Evolutionary conservation across 441 rosid species (phyloP), one percentile per base, ranked within the genome.

Genomic region (Theobroma grandiflorum): DNA sequence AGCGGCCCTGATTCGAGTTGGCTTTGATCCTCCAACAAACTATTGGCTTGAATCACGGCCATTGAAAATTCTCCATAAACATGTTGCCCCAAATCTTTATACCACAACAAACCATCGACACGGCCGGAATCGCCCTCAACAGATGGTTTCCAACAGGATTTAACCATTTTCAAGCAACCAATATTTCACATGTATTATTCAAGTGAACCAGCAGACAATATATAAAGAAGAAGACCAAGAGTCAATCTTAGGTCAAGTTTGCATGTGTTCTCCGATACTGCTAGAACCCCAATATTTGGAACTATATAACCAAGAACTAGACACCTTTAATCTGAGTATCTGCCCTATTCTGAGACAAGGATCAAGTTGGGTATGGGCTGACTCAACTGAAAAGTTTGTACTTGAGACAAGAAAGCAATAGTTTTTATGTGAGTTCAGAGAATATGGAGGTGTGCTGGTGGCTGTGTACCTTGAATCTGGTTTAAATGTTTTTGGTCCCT

Each of bases 41-140:
- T 76, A 67, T 96, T 96, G 83, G 98, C 99, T 88, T 96, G 98
- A 79, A 90, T 84, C 81, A 85, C 91, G 7, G 96, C 99, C 98
- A 91, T 89, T 0, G 98, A 93, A 76, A 90, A 94, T 59, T 93
- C 93, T 38, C 98, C 99, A 67, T 87, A 80, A 65, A 84, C 81
- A 80, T 94, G 96, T 58, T 75, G 86, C 18, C 96, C 97, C 81
- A 93, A 84, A 80, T 91, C 95, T 70, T 89, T 89, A 58, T 80
- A 86, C 95, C 99, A 93, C 86, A 92, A 65, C 83, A 91, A 85
- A 33, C 95, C 97, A 81, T 92, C 89, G 65, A 82, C 84, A 65
- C 82, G 86, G 3, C 80, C 75, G 52, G 63, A 80, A 53, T 85
- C 89, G 77, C 72, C 79, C 33, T 76, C 87, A 47, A 52, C 79